phyloP scores from a whole-genome alignment of 805 yeast species.

The Tetrapisispora pingtungensis region DNA sequence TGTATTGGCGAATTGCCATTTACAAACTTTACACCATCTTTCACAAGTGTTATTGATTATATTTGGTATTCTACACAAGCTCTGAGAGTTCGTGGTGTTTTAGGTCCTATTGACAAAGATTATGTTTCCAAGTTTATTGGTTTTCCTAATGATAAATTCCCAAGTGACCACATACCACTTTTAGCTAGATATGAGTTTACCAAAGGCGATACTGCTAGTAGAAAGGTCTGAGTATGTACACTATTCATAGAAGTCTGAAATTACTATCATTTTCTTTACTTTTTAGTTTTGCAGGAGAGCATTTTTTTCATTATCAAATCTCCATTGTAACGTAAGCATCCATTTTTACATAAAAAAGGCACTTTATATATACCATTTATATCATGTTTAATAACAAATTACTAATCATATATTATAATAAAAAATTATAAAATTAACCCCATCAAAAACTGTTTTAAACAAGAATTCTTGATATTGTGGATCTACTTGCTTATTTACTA shows the following conservation, averaged over 20 bases:
- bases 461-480: too few relatives aligned
- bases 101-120: slow-evolving; percentile 74
- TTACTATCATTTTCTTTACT: neutral
- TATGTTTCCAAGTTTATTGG: slow-evolving; percentile 76
- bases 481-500: too few relatives aligned
- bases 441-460: too few relatives aligned
- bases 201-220: slow-evolving; percentile 26
- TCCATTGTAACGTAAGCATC: slow-evolving; percentile 1
- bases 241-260: neutral
- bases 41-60: slow-evolving; percentile 89
- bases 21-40: slow-evolving; percentile 88
- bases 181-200: slow-evolving; percentile 67
- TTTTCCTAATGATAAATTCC: slow-evolving; percentile 86
- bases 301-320: neutral
- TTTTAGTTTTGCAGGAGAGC: neutral
- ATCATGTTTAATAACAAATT: slow-evolving; percentile 2
- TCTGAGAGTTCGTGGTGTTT: slow-evolving; percentile 73
- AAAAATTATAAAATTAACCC: neutral
- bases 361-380: slow-evolving; percentile 1
- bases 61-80: slow-evolving; percentile 84
- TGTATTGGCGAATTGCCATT: slow-evolving; percentile 83
- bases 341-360: slow-evolving; percentile 1
- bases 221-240: slow-evolving; percentile 2
- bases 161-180: slow-evolving; percentile 91
- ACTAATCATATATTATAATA: neutral